Evolutionary conservation across 495 filamentous ascomycete genomes (phyloP).

Genomic region (Penicillium argentinense): DNA sequence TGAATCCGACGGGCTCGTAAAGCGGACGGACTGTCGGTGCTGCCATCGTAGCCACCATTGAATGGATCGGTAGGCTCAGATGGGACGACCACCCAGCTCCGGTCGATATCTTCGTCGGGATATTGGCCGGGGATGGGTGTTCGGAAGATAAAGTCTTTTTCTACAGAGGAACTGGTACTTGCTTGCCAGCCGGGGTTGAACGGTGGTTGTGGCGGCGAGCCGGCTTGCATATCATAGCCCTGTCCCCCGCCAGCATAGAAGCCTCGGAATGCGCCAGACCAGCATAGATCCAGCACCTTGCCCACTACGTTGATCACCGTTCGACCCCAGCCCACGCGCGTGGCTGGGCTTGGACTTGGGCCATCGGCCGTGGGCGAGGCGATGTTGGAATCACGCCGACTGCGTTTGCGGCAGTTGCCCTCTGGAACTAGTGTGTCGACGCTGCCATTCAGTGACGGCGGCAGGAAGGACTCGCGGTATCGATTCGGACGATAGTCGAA

Average conservation of each 20-base stretch:
- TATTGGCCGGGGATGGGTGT: conserved; percentile 29
- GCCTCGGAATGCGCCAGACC: conserved; percentile 67
- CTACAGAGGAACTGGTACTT: conserved; percentile 10
- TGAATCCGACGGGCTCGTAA: conserved; percentile 20
- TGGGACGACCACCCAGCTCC: conserved; percentile 77
- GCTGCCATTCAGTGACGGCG: conserved; percentile 33
- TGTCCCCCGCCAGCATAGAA: conserved; percentile 83
- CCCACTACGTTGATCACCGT: conserved; percentile 62
- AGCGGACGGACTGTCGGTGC: conserved; percentile 18
- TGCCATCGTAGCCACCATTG: conserved; percentile 5
- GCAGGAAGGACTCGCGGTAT: conserved; percentile 41
- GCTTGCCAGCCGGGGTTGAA: conserved; percentile 29
- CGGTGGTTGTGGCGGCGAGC: conserved; percentile 7
- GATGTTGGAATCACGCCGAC: conserved; percentile 35
- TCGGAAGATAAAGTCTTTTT: conserved; percentile 21
- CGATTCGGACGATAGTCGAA: conserved; percentile 48
- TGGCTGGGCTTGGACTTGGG: conserved; percentile 16
- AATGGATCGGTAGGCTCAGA: conserved; percentile 24
- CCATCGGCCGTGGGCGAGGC: conserved; percentile 22
- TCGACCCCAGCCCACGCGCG: conserved; percentile 42
- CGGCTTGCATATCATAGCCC: conserved; percentile 55
- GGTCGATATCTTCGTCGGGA: conserved; percentile 56
- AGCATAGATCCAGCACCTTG: conserved; percentile 83
- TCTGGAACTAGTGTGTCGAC: conserved; percentile 28
- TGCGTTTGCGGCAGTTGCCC: conserved; percentile 41